These are phyloP conservation scores for Podospora pseudoanserina DNA, from an alignment of 495 filamentous ascomycete genomes.

Conservation along the genomic window DNA sequence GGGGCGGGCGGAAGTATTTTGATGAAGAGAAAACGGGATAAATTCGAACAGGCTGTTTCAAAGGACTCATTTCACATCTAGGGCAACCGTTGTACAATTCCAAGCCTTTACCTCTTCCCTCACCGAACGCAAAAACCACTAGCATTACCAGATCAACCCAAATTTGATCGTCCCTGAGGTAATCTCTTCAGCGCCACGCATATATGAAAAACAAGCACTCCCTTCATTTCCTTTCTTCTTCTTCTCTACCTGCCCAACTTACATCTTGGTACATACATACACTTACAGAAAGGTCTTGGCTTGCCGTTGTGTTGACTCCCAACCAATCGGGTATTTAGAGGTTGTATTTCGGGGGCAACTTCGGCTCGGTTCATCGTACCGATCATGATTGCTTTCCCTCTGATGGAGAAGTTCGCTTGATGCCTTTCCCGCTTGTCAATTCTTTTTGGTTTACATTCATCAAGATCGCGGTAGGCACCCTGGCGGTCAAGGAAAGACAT, in stretches of 20 bases:
- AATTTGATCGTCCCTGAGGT: not conserved
- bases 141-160: not conserved
- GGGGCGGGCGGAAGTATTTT: not conserved
- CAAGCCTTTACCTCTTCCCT: not conserved
- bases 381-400: not conserved
- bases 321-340: conserved; percentile 3
- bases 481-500: not conserved
- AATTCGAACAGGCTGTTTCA: not conserved
- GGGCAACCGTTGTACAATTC: not conserved
- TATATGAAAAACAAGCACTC: not conserved
- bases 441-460: not conserved
- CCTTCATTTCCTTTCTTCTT: not conserved
- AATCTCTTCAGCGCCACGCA: not conserved
- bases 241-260: not conserved
- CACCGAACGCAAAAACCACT: not conserved
- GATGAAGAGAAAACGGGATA: not conserved
- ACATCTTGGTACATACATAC: not conserved
- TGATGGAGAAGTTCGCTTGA: not conserved
- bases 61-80: not conserved
- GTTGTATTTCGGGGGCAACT: not conserved
- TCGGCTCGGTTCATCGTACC: conserved; percentile 3
- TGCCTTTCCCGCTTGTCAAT: not conserved
- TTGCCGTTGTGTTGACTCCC: not conserved
- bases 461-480: not conserved
- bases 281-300: not conserved